Evolutionary conservation across 305 asterid species (phyloP).

Genomic region (Fraxinus latifolia): DNA sequence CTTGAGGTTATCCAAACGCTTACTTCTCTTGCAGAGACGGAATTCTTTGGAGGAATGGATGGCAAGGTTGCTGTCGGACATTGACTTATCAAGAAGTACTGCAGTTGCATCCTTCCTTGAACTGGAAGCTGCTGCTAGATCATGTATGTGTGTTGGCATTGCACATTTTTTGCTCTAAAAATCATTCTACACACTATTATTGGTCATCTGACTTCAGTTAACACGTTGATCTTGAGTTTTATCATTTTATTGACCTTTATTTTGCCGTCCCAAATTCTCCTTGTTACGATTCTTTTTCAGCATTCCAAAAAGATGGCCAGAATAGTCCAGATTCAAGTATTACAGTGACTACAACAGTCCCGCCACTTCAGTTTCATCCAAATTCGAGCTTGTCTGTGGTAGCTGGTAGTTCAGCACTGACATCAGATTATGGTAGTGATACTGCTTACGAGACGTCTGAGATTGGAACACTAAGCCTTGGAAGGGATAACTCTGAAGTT

Average conservation of each 20-base stretch:
- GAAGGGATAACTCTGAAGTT: conserved; percentile 75
- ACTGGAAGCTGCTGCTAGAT: conserved; percentile 95
- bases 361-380: conserved; percentile 48
- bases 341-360: conserved; percentile 42
- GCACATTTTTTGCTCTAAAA: conserved; percentile 9
- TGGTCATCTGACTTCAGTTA: neutral
- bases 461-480: conserved; percentile 67
- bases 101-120: conserved; percentile 89
- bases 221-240: conserved; percentile 21
- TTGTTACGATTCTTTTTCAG: conserved; percentile 38
- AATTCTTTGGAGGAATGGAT: conserved; percentile 90
- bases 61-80: conserved; percentile 78
- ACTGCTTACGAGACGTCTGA: conserved; percentile 88
- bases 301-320: conserved; percentile 78
- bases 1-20: conserved; percentile 23
- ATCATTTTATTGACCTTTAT: neutral
- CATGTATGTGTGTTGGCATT: conserved; percentile 54
- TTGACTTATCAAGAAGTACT: conserved; percentile 78
- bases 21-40: conserved; percentile 61
- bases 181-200: neutral
- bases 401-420: conserved; percentile 62
- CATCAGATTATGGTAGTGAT: conserved; percentile 89
- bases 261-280: conserved; percentile 10
- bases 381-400: conserved; percentile 40
- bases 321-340: conserved; percentile 42